phyloP scores from a whole-genome alignment of 140 eudicot species.

The Bidens hawaiensis region DNA sequence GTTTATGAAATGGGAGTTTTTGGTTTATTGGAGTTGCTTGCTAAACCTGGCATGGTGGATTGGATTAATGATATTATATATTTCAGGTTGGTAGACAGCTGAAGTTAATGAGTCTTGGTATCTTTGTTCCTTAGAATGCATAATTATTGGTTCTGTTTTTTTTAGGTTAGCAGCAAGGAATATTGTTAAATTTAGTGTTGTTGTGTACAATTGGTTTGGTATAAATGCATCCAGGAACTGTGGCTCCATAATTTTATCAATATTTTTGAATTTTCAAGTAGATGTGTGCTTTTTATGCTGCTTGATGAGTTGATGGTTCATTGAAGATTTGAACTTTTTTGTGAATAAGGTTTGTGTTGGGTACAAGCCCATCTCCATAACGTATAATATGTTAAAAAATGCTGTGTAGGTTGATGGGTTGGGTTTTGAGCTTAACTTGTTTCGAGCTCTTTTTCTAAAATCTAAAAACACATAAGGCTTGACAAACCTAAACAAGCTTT shows the following conservation, averaged over 20 bases:
- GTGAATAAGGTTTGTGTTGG: not conserved
- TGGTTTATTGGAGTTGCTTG: slow-evolving; percentile 7
- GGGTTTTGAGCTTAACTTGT: no score
- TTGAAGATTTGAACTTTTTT: not conserved
- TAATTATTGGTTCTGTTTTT: slow-evolving; percentile 26
- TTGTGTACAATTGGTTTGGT: slow-evolving; percentile 39
- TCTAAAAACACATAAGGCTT: no score
- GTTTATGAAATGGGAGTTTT: slow-evolving; percentile 20
- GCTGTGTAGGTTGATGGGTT: no score
- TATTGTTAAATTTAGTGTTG: slow-evolving; percentile 30
- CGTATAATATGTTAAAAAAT: no score
- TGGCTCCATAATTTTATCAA: slow-evolving; percentile 11
- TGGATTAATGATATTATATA: not conserved
- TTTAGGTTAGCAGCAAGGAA: slow-evolving; percentile 26
- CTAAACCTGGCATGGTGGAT: slow-evolving; percentile 13
- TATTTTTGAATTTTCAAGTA: slow-evolving; percentile 13
- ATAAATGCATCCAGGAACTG: slow-evolving; percentile 28
- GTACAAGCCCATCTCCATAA: not conserved
- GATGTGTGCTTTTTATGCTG: slow-evolving; percentile 18
- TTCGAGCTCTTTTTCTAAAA: no score
- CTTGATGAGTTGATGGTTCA: slow-evolving; percentile 15
- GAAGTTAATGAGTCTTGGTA: slow-evolving; percentile 18
- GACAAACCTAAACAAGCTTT: no score
- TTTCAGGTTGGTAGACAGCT: slow-evolving; percentile 32
- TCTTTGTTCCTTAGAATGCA: slow-evolving; percentile 18